phyloP scores from a whole-genome alignment of 2,329 filamentous ascomycete species.

The Neofusicoccum kwambonambiense region DNA sequence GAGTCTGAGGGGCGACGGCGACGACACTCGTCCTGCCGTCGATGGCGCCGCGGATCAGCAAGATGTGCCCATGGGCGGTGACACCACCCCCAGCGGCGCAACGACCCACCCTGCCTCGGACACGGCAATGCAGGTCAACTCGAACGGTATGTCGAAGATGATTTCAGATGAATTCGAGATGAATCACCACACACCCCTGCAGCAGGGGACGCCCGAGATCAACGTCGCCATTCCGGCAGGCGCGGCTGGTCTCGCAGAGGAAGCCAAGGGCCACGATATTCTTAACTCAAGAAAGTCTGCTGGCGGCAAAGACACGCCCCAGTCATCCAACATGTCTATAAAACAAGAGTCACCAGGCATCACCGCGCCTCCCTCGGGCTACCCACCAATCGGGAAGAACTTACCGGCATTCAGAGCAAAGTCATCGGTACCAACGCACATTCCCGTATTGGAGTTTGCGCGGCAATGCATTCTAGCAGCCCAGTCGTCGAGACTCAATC shows the following conservation, averaged over 20 bases:
- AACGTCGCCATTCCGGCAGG: slow-evolving; percentile 3
- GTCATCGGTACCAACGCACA: slow-evolving; percentile 76
- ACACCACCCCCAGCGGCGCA: not conserved
- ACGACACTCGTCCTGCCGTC: slow-evolving; percentile 20
- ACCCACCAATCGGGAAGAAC: slow-evolving; percentile 50
- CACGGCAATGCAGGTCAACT: not conserved
- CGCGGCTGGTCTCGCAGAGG: not conserved
- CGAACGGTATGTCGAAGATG: slow-evolving; percentile 20
- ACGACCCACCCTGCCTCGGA: not conserved
- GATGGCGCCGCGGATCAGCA: slow-evolving; percentile 9
- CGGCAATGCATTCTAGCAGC: slow-evolving; percentile 87
- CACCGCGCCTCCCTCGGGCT: slow-evolving; percentile 3
- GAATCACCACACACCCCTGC: slow-evolving; percentile 3
- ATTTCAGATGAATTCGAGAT: slow-evolving; percentile 11
- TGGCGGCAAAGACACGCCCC: not conserved
- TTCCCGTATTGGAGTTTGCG: slow-evolving; percentile 78
- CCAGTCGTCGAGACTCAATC: slow-evolving; percentile 83
- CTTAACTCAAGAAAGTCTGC: not conserved
- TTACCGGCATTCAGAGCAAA: slow-evolving; percentile 52
- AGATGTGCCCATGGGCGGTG: slow-evolving; percentile 1
- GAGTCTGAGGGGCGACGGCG: slow-evolving; percentile 32
- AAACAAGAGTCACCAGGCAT: slow-evolving; percentile 18
- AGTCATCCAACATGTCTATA: slow-evolving; percentile 2
- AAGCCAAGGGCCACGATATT: not conserved
- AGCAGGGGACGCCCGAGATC: not conserved